Evolutionary conservation across 306 rosid species (phyloP).

Genomic region (Argentina anserina): DNA sequence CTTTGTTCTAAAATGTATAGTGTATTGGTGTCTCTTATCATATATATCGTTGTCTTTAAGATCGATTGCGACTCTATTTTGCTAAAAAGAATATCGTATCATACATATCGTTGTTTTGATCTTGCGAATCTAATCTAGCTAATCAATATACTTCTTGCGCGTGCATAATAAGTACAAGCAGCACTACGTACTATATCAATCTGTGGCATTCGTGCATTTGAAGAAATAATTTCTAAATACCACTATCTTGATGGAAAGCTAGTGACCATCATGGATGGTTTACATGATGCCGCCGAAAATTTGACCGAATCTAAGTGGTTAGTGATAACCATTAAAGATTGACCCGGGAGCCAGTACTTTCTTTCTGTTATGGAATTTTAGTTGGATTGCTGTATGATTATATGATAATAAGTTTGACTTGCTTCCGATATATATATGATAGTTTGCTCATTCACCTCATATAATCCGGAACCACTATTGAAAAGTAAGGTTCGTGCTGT

Average conservation of each 20-base stretch:
- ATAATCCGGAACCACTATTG: background rate
- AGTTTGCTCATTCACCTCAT: background rate
- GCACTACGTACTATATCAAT: conserved; percentile 3
- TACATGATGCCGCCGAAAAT: background rate
- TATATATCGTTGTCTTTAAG: background rate
- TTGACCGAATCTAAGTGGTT: background rate
- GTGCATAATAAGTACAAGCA: background rate
- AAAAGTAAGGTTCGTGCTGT: background rate
- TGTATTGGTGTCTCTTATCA: background rate
- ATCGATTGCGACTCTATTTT: background rate
- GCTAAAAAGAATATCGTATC: background rate
- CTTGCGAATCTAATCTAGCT: background rate
- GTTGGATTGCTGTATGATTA: background rate
- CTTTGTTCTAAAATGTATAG: background rate
- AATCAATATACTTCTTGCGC: background rate
- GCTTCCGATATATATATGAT: background rate
- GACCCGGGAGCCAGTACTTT: background rate
- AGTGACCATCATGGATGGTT: conserved; percentile 9
- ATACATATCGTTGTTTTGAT: background rate
- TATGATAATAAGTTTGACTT: background rate
- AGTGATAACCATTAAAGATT: background rate
- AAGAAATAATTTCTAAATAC: background rate
- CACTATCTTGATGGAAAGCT: background rate
- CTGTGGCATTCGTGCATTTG: conserved; percentile 6
- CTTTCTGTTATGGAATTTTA: background rate